Evolutionary conservation across 148 eudicot species (phyloP).

Genomic region (Rhododendron mucronatum): DNA sequence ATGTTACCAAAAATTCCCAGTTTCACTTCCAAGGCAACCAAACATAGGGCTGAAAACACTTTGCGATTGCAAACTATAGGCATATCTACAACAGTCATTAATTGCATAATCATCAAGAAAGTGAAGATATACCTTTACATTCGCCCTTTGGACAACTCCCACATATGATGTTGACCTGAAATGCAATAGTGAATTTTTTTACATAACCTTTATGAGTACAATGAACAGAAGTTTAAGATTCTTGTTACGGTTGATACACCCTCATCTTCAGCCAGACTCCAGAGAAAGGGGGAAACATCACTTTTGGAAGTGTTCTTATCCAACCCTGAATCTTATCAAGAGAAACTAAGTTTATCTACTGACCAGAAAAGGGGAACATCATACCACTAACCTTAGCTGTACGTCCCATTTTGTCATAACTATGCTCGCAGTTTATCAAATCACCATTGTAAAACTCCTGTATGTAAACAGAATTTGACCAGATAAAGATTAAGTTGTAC

Average conservation of each 20-base stretch:
- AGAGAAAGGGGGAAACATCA: not conserved
- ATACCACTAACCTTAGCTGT: slow-evolving; percentile 67
- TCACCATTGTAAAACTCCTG: slow-evolving; percentile 79
- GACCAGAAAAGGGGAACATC: not conserved
- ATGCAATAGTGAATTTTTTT: not conserved
- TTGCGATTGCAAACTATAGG: not conserved
- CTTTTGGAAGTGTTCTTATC: not conserved
- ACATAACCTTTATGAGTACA: not conserved
- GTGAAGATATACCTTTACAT: slow-evolving; percentile 54
- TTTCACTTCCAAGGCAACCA: not conserved
- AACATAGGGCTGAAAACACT: not conserved
- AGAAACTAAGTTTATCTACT: not conserved
- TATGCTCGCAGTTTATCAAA: slow-evolving; percentile 64
- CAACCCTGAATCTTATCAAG: not conserved
- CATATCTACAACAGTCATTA: not conserved
- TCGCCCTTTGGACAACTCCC: slow-evolving; percentile 60
- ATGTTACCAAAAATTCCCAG: not conserved
- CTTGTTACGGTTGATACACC: not conserved
- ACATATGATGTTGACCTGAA: slow-evolving; percentile 80
- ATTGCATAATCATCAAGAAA: not conserved
- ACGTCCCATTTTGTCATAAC: slow-evolving; percentile 77
- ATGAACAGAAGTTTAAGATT: not conserved
- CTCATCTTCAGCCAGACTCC: not conserved
- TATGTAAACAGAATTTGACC: slow-evolving; percentile 7
- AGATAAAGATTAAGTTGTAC: not conserved